Base-by-base conservation (phyloP, 805 yeast genomes). In the Brettanomyces anomalus region DNA sequence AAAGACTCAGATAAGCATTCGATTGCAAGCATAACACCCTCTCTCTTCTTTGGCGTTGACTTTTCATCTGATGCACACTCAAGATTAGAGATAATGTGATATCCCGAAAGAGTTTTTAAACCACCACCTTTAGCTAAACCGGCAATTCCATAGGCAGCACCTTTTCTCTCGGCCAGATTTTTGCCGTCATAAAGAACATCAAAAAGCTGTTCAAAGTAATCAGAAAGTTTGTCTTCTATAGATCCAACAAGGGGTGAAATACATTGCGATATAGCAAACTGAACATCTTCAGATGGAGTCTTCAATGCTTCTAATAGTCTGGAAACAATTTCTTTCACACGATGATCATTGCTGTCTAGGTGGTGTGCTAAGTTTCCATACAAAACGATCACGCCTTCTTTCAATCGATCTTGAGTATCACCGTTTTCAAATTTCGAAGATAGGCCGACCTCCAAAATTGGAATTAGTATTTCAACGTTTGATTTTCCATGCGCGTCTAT, bases 131-230 rank as follows among this genome's bases (percentile, higher is more conserved):
- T 82, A 3, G 85, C 90, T 37, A 93, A 64, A 49, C 99, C 99
- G 18, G 97, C 85, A 52, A 93, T 74, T 61, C 97, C 98, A 65
- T 85, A 88, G 1, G 97, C 97, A 2, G 96, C 90, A 56, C 97
- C 99, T 50, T 90, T 75, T 57, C 96, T 74, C n/a, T 70, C 67
- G 1, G 74, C 73, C 33, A 67, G 55, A 2, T 64, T 51, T 28
- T 66, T 65, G 2, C 77, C 78, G 7, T 63, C 58, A 55, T 85
- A 77, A 20, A 89, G 65, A 49, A 74, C 77, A 5, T 67, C 74
- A 55, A 85, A 73, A 40, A 88, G 65, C 3, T 55, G 51, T 32
- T 80, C 83, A 44, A 85, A 64, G 50, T 82, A 77, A 1, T 62
- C 60, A 21, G 71, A 72, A 24, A 81, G 70, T 14, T 69, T 66